Evolutionary conservation across 345 rosid genomes (phyloP), one percentile per base, ranked within the genome.

Genomic region (Cardamine chenopodiifolia): DNA sequence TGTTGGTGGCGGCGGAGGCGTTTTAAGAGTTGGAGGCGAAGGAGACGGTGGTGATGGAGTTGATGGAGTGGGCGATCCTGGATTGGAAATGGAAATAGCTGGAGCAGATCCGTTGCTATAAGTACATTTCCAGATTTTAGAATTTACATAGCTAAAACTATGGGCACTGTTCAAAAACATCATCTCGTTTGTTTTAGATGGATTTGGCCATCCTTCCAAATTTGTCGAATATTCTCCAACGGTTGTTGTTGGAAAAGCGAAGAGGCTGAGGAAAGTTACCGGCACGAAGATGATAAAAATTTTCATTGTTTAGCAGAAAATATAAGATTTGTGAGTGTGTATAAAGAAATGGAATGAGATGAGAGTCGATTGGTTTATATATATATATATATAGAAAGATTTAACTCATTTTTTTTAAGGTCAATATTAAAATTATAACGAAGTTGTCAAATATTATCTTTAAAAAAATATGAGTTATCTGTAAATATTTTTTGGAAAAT

Each of bases 101-200:
- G 79, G 79, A 59, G 35, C 47, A 52, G 79, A 60, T 39, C 75
- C 75, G 19, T 69, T 69, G 53, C 79, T 76, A 54, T 31, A 53
- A 62, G 52, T 54, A 62, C 70, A 76, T 45, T n/a, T 76, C 70
- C 65, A 69, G 1, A 62, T 42, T 69, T 76, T 76, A 32, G 79
- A 76, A 7, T 62, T 59, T 22, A 23, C 58, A 54, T 52, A 76
- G 70, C 10, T 61, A 15, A 40, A 17, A 1, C 25, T 12, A 9
- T 26, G 26, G 8, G 8, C 2, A 29, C 9, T 60, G 57, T 28
- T 69, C 31, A 6, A 12, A 53, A 22, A 29, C 58, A 20, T 15
- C 32, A 50, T 20, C 18, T 58, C 2, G 48, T 52, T 15, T 68
- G 9, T 75, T 10, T 59, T 44, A 0, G 54, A 59, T 1, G 79